A percentile compares a stretch with the other conserved stretches of the same genome.
These are phyloP conservation scores for Aspergillus sp. DNA, from an alignment of 2,329 filamentous ascomycete genomes.

Conservation along the genomic window DNA sequence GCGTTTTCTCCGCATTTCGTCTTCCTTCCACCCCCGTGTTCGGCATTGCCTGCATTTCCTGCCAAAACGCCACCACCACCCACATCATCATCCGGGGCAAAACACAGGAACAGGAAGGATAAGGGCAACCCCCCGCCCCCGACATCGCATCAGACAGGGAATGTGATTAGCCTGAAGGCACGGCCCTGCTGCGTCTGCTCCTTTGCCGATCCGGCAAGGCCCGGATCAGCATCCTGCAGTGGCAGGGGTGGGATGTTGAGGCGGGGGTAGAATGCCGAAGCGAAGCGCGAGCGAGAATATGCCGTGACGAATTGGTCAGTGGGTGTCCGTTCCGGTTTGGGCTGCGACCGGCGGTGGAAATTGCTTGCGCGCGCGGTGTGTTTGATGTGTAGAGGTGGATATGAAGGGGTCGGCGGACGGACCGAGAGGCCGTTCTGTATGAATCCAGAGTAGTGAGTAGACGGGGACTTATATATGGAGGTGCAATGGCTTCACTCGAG, in stretches of 20 bases:
- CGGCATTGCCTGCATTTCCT: too few relatives aligned
- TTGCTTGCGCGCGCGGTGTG: neutral
- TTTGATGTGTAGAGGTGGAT: neutral
- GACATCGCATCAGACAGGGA: too few relatives aligned
- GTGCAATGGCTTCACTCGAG: too few relatives aligned
- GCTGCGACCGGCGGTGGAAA: neutral
- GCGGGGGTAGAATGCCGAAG: neutral
- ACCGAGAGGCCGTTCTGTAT: slow-evolving; percentile 1
- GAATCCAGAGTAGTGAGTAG: neutral
- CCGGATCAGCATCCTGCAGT: slow-evolving; percentile 2
- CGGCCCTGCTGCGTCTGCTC: neutral
- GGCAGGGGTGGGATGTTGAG: neutral
- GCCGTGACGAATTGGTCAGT: slow-evolving; percentile 12
- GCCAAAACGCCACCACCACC: neutral
- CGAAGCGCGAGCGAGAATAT: neutral
- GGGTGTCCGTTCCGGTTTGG: slow-evolving; percentile 3
- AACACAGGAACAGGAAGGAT: neutral
- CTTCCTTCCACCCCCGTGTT: neutral
- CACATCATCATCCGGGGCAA: neutral
- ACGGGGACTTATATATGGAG: too few relatives aligned
- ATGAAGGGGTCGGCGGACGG: slow-evolving; percentile 1
- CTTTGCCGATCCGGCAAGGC: slow-evolving; percentile 4
- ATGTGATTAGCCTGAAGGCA: neutral
- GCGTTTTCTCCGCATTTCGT: neutral
- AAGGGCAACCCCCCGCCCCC: neutral